Evolutionary conservation across 2,329 filamentous ascomycete genomes (phyloP).

Genomic region (Corinectria fuckeliana): DNA sequence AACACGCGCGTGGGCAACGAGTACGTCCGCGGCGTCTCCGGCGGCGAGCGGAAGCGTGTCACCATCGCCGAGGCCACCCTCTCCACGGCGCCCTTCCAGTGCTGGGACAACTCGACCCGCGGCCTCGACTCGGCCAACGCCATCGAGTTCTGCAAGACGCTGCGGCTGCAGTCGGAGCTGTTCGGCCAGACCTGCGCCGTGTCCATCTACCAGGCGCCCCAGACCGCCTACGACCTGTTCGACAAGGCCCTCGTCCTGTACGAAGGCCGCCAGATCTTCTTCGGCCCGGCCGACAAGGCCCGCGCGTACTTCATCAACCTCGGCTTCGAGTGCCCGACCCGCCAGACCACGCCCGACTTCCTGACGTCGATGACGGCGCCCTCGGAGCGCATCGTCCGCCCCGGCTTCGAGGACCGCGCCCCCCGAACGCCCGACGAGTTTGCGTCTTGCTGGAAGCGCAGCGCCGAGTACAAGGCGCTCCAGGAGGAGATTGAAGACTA

Average conservation of each 20-base stretch:
- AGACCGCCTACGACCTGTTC: slow-evolving; percentile 18
- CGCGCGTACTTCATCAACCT: slow-evolving; percentile 16
- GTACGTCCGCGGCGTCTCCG: slow-evolving; percentile 15
- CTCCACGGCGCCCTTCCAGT: slow-evolving; percentile 14
- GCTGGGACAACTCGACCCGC: slow-evolving; percentile 18
- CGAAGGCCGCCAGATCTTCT: slow-evolving; percentile 19
- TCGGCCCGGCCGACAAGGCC: slow-evolving; percentile 10
- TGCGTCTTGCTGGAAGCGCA: slow-evolving; percentile 13
- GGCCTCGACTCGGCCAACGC: slow-evolving; percentile 17
- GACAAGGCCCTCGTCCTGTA: slow-evolving; percentile 19
- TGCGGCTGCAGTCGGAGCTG: slow-evolving; percentile 13
- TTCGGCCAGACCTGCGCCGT: slow-evolving; percentile 20
- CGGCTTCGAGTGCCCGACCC: slow-evolving; percentile 15
- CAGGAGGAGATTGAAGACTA: slow-evolving; percentile 9
- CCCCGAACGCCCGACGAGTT: slow-evolving; percentile 18
- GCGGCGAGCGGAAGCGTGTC: slow-evolving; percentile 16
- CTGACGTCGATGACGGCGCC: slow-evolving; percentile 19
- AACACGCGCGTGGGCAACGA: slow-evolving; percentile 20
- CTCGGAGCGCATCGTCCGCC: slow-evolving; percentile 5
- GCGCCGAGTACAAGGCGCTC: slow-evolving; percentile 8
- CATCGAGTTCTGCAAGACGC: slow-evolving; percentile 18
- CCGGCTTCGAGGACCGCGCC: slow-evolving; percentile 8
- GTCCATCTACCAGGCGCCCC: slow-evolving; percentile 19
- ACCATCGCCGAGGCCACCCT: slow-evolving; percentile 20
- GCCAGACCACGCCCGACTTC: slow-evolving; percentile 17